Conservation (phyloP, 106 monocot genomes). For the Dendrobium huoshanense region DNA sequence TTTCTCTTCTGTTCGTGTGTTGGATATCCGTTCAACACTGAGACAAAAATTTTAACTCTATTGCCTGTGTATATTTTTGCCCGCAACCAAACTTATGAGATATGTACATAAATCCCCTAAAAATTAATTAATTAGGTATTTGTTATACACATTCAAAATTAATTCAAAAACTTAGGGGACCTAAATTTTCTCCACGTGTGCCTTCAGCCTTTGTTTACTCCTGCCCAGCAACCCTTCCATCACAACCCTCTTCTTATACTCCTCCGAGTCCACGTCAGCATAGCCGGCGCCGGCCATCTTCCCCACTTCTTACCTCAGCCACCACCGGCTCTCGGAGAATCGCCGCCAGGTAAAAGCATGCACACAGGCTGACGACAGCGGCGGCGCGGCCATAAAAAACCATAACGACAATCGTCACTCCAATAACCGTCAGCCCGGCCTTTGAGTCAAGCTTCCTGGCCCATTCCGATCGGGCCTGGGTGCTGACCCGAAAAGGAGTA, state of each 20-base stretch:
- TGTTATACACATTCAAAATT: no score
- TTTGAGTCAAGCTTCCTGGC: neutral
- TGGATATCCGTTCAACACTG: no score
- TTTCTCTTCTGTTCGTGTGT: no score
- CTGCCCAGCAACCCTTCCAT: slow-evolving; percentile 11
- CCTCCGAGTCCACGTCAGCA: slow-evolving; percentile 4
- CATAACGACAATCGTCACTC: neutral
- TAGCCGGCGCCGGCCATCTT: neutral
- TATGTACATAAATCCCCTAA: no score
- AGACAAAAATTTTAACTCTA: no score
- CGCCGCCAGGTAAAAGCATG: slow-evolving; percentile 9
- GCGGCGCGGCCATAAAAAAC: slow-evolving; percentile 7
- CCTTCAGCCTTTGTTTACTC: neutral
- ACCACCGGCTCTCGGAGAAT: neutral
- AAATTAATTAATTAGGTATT: no score
- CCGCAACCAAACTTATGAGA: no score
- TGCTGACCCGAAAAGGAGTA: neutral
- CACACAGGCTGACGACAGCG: slow-evolving; percentile 5
- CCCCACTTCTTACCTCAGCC: neutral
- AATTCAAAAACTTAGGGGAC: no score
- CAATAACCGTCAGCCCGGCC: slow-evolving; percentile 4
- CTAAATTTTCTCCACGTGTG: neutral
- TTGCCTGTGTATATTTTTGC: no score
- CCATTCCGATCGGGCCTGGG: neutral
- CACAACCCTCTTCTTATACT: slow-evolving; percentile 20